A percentile compares a stretch with the other conserved stretches of the same genome.
phyloP scores from a whole-genome alignment of 352 stramenopile genomes.

The Globisporangium iwayamae region DNA sequence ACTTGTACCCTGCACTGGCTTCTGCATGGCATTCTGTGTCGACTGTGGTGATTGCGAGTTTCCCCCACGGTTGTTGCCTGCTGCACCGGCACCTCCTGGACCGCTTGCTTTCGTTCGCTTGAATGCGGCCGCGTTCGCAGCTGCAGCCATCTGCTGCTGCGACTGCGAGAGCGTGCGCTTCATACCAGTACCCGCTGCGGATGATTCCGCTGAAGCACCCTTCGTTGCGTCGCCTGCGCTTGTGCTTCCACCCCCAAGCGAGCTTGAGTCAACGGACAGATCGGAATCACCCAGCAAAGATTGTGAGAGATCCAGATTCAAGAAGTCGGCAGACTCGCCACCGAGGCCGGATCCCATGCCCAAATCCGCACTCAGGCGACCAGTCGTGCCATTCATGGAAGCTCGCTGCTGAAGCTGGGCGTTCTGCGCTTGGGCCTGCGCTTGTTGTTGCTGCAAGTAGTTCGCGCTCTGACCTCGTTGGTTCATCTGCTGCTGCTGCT shows the following conservation, averaged over 20 bases:
- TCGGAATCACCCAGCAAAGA: conserved; percentile 67
- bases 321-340: conserved; percentile 68
- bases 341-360: conserved; percentile 34
- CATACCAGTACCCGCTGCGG: conserved; percentile 32
- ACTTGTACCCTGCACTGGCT: conserved; percentile 59
- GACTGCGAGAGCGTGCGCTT: conserved; percentile 78
- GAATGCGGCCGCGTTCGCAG: conserved; percentile 74
- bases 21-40: conserved; percentile 59
- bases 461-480: conserved; percentile 21
- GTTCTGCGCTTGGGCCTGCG: conserved; percentile 32
- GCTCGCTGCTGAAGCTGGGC: conserved; percentile 36
- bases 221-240: conserved; percentile 28
- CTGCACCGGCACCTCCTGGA: conserved; percentile 20
- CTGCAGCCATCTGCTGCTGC: conserved; percentile 79
- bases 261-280: conserved; percentile 41
- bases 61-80: conserved; percentile 21
- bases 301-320: conserved; percentile 76
- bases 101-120: conserved; percentile 75
- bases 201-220: conserved; percentile 22
- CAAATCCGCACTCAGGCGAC: conserved; percentile 55
- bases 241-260: conserved; percentile 26
- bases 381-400: conserved; percentile 29
- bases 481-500: conserved; percentile 50
- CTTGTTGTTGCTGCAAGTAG: conserved; percentile 41
- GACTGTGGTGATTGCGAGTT: conserved; percentile 50